A percentile compares a stretch with the other conserved stretches of the same genome.
Evolutionary conservation across 2,329 filamentous ascomycete genomes (phyloP).

Genomic region (Coniochaeta hoffmannii): DNA sequence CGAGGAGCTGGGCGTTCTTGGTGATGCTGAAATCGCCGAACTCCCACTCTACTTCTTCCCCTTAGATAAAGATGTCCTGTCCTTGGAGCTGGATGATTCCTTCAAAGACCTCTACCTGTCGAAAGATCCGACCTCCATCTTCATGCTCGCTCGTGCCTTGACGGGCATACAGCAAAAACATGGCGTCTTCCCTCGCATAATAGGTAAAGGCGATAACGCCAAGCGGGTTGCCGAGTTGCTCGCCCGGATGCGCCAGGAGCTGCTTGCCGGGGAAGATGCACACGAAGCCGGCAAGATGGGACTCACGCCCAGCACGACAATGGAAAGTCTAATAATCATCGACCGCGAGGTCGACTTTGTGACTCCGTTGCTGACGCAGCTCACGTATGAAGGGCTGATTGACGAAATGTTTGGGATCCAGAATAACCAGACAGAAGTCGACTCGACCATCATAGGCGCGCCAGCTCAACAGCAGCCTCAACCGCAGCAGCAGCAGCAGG

Average conservation of each 20-base stretch:
- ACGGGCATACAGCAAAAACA: slow-evolving; percentile 92
- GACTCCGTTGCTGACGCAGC: slow-evolving; percentile 83
- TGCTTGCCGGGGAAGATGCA: slow-evolving; percentile 70
- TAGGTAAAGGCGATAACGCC: slow-evolving; percentile 93
- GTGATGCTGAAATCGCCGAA: slow-evolving; percentile 84
- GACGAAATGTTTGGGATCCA: slow-evolving; percentile 90
- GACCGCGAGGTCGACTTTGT: slow-evolving; percentile 94
- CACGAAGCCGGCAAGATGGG: slow-evolving; percentile 55
- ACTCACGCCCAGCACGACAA: slow-evolving; percentile 75
- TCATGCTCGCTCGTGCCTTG: slow-evolving; percentile 79
- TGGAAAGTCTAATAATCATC: slow-evolving; percentile 89
- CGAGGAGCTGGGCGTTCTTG: slow-evolving; percentile 87
- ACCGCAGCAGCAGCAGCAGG: slow-evolving; percentile 35
- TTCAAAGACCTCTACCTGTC: slow-evolving; percentile 83
- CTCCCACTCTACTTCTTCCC: slow-evolving; percentile 86
- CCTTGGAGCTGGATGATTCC: slow-evolving; percentile 79
- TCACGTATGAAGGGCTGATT: slow-evolving; percentile 93
- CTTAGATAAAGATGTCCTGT: slow-evolving; percentile 83
- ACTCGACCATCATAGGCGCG: slow-evolving; percentile 81
- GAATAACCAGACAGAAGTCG: slow-evolving; percentile 88
- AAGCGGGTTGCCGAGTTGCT: slow-evolving; percentile 82
- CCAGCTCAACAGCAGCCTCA: slow-evolving; percentile 41
- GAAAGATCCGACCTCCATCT: slow-evolving; percentile 87
- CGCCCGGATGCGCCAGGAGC: slow-evolving; percentile 84
- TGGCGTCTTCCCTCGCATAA: slow-evolving; percentile 88